These are phyloP conservation scores for Phytopythium chamaehyphon DNA, from an alignment of 352 stramenopile species.

Conservation along the genomic window DNA sequence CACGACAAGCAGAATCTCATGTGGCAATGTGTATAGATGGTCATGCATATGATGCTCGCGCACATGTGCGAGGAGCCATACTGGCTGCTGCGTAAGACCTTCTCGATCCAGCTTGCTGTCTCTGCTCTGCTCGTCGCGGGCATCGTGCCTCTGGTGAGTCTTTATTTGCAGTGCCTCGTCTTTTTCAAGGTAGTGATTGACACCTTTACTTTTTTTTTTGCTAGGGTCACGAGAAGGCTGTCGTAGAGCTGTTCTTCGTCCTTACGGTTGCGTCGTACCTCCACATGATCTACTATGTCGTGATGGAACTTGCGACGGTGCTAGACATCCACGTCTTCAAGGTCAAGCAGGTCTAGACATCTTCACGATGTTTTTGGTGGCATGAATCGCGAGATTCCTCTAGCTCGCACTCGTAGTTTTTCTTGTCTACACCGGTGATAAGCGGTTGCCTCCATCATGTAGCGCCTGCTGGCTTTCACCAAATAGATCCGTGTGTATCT, in stretches of 20 bases:
- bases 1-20: neutral
- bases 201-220: constrained; percentile 2
- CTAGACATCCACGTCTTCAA: constrained; percentile 82
- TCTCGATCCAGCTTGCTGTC: constrained; percentile 53
- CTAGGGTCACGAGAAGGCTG: constrained; percentile 59
- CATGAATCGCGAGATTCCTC: no score
- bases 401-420: no score
- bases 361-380: neutral
- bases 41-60: constrained; percentile 89
- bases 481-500: neutral
- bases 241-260: constrained; percentile 75
- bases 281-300: constrained; percentile 85
- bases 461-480: neutral
- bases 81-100: constrained; percentile 83
- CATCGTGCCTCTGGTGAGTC: constrained; percentile 67
- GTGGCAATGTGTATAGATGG: constrained; percentile 46
- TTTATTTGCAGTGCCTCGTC: no score
- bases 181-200: neutral
- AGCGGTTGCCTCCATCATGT: neutral
- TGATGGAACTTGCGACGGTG: constrained; percentile 67
- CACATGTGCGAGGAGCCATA: constrained; percentile 86
- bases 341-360: constrained; percentile 45
- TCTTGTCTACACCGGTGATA: no score
- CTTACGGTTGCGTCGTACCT: constrained; percentile 63
- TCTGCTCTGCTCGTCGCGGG: constrained; percentile 65